Evolutionary conservation across 1,284 basidiomycete genomes (phyloP).

Genomic region (Ganoderma leucocontextum): DNA sequence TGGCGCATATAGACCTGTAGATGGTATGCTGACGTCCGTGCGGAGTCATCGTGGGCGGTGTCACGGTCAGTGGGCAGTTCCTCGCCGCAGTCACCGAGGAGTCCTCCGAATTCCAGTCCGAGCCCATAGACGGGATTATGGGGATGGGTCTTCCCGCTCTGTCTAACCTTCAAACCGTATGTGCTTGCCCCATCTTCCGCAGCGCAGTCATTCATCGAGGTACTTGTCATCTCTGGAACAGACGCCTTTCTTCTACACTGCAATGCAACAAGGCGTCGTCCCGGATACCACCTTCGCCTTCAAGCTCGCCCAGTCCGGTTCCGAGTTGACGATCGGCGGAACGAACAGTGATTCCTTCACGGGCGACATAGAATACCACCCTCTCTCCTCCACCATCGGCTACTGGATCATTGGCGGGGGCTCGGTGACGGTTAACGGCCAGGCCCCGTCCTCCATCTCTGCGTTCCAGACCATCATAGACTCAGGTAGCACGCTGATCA

Average conservation of each 20-base stretch:
- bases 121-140: conserved; percentile 36
- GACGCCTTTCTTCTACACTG: conserved; percentile 56
- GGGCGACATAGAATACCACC: conserved; percentile 42
- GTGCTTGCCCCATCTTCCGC: conserved; percentile 46
- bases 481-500: conserved; percentile 59
- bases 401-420: conserved; percentile 54
- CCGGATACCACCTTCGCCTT: conserved; percentile 59
- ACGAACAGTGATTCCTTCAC: conserved; percentile 49
- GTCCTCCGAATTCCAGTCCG: conserved; percentile 25
- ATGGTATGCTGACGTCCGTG: background rate
- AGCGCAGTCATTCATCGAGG: conserved; percentile 37
- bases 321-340: conserved; percentile 68
- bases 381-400: conserved; percentile 33
- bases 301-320: conserved; percentile 53
- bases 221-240: conserved; percentile 7
- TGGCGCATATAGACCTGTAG: background rate
- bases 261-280: conserved; percentile 48
- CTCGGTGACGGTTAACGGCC: conserved; percentile 42
- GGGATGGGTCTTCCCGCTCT: conserved; percentile 37
- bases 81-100: conserved; percentile 31
- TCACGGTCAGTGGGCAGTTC: conserved; percentile 36
- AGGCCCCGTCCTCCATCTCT: conserved; percentile 31
- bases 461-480: conserved; percentile 48
- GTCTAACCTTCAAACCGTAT: conserved; percentile 29
- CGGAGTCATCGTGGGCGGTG: conserved; percentile 24